Evolutionary conservation across 768 basidiomycete species (phyloP).

Genomic region (Amanita exitialis): DNA sequence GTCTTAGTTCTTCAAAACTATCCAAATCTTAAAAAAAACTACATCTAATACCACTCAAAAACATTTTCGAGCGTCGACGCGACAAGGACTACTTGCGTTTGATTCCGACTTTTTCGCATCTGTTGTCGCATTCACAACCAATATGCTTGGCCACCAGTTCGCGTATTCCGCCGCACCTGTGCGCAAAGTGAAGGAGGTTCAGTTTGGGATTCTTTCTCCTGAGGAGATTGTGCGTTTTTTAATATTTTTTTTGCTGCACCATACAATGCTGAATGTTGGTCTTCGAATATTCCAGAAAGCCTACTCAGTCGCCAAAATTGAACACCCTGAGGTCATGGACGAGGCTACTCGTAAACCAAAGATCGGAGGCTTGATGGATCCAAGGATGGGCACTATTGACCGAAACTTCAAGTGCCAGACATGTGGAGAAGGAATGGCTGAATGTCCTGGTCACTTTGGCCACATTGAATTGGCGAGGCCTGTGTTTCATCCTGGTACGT

Average conservation of each 20-base stretch:
- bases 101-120: constrained; percentile 5
- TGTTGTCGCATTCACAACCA: constrained; percentile 15
- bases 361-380: constrained; percentile 93
- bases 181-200: constrained; percentile 94
- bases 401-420: constrained; percentile 99
- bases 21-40: constrained; percentile 19
- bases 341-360: constrained; percentile 87
- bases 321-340: constrained; percentile 98
- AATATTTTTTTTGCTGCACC: constrained; percentile 9
- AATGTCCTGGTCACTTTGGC: constrained; percentile 99
- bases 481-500: constrained; percentile 92
- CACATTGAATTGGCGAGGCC: constrained; percentile 95
- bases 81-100: constrained; percentile 10
- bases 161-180: constrained; percentile 86
- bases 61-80: constrained; percentile 15
- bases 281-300: constrained; percentile 67
- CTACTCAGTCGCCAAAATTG: constrained; percentile 95
- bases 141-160: constrained; percentile 46
- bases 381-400: constrained; percentile 96
- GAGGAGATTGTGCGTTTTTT: constrained; percentile 85
- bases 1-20: constrained; percentile 21
- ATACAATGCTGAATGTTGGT: constrained; percentile 7
- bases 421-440: constrained; percentile 99
- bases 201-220: constrained; percentile 97
- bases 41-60: constrained; percentile 13